Conservation (phyloP, 2,329 filamentous ascomycete genomes). For the Fusarium sp. region DNA sequence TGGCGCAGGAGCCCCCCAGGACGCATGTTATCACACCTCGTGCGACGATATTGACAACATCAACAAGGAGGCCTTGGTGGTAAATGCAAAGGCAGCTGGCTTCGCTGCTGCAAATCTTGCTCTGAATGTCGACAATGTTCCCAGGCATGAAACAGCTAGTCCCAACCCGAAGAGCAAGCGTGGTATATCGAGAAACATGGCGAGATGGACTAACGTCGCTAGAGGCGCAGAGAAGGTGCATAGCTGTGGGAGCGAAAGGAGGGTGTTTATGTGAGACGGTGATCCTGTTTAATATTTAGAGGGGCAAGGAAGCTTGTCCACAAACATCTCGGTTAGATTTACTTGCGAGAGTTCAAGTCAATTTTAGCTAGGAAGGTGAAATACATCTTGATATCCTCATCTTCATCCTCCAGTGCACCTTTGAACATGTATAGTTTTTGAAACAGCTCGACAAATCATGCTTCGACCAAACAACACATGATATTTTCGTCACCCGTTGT, state of each 20-base stretch:
- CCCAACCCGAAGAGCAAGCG: constrained; percentile 16
- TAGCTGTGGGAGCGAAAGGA: constrained; percentile 18
- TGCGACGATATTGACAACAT: constrained; percentile 55
- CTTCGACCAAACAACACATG: not conserved
- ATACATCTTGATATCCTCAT: not conserved
- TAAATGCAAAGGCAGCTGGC: constrained; percentile 59
- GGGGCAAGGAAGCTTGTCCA: not conserved
- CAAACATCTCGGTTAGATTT: not conserved
- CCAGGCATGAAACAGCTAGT: constrained; percentile 24
- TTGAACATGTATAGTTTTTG: not conserved
- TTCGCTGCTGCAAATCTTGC: constrained; percentile 58
- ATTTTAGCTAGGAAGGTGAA: not conserved
- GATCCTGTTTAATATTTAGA: not conserved
- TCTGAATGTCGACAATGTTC: constrained; percentile 48
- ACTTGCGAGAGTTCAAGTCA: not conserved
- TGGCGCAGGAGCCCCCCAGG: constrained; percentile 48
- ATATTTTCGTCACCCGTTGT: too few species aligned
- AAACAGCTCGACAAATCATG: not conserved
- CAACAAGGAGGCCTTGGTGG: constrained; percentile 51
- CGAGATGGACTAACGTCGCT: constrained; percentile 15
- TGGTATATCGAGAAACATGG: constrained; percentile 13
- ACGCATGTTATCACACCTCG: constrained; percentile 53
- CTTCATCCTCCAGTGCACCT: not conserved
- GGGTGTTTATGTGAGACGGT: constrained; percentile 15
- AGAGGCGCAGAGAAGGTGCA: constrained; percentile 23